Conservation (phyloP, 495 filamentous ascomycete genomes). For the Hypomontagnella monticulosa region DNA sequence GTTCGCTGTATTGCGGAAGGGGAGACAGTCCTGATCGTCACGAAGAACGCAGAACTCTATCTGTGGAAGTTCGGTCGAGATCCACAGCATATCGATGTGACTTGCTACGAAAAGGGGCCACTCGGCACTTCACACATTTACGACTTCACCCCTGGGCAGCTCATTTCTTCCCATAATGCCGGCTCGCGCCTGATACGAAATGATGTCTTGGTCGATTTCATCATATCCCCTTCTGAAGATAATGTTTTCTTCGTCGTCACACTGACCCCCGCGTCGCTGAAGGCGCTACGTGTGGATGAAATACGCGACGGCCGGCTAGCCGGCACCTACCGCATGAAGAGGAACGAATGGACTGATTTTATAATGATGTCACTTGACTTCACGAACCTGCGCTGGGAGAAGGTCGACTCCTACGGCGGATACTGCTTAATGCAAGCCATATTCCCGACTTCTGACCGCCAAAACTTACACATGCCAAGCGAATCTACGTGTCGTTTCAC, state of each 20-base stretch:
- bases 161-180: slow-evolving; percentile 16
- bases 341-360: slow-evolving; percentile 25
- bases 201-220: slow-evolving; percentile 41
- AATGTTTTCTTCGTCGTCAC: slow-evolving; percentile 42
- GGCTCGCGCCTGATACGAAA: slow-evolving; percentile 33
- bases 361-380: slow-evolving; percentile 19
- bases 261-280: slow-evolving; percentile 22
- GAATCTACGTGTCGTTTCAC: slow-evolving; percentile 29
- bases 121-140: slow-evolving; percentile 12
- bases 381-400: slow-evolving; percentile 40
- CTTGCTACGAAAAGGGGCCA: slow-evolving; percentile 11
- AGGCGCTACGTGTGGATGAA: slow-evolving; percentile 37
- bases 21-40: slow-evolving; percentile 39
- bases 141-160: slow-evolving; percentile 26
- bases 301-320: slow-evolving; percentile 35
- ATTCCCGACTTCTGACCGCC: slow-evolving; percentile 10
- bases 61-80: slow-evolving; percentile 41
- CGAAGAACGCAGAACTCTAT: slow-evolving; percentile 40
- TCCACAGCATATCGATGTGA: slow-evolving; percentile 27
- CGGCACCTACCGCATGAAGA: slow-evolving; percentile 33
- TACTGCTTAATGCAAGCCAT: slow-evolving; percentile 41
- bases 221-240: slow-evolving; percentile 39
- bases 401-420: slow-evolving; percentile 43
- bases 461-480: background rate
- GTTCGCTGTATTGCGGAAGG: slow-evolving; percentile 41